Conservation (phyloP, 768 basidiomycete genomes). For the Bullera alba region DNA sequence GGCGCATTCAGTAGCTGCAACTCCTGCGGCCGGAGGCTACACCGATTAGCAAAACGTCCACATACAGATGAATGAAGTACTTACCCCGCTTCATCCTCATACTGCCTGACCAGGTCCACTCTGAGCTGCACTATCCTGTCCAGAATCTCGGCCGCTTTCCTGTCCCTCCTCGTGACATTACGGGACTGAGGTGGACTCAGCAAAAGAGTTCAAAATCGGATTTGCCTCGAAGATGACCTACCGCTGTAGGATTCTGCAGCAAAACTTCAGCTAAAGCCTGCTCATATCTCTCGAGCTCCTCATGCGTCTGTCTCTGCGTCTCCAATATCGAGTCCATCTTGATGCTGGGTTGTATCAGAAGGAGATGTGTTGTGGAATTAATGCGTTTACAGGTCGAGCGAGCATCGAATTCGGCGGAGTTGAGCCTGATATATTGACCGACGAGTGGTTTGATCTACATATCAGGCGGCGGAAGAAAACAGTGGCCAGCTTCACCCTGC, state of each 20-base stretch:
- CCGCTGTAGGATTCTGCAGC: conserved; percentile 49
- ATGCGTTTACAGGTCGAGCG: too few relatives aligned
- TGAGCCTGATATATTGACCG: too few relatives aligned
- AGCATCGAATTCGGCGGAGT: too few relatives aligned
- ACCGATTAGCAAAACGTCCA: neutral
- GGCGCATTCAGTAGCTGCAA: conserved; percentile 37
- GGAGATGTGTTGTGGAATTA: too few relatives aligned
- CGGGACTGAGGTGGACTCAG: conserved; percentile 15
- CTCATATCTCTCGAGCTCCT: conserved; percentile 89
- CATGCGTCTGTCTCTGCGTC: conserved; percentile 88
- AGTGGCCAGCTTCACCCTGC: neutral
- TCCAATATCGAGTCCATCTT: conserved; percentile 89
- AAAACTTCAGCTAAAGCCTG: conserved; percentile 76
- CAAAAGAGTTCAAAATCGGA: neutral
- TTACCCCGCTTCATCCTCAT: conserved; percentile 64
- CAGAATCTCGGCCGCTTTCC: conserved; percentile 84
- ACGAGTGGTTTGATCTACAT: too few relatives aligned
- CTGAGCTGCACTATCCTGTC: conserved; percentile 70
- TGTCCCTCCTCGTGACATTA: conserved; percentile 55
- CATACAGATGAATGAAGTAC: conserved; percentile 4
- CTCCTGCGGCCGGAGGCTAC: conserved; percentile 47
- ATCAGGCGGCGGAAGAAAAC: too few relatives aligned
- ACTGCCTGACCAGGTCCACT: conserved; percentile 60
- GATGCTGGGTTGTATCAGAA: neutral
- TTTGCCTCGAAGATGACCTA: conserved; percentile 17